These are phyloP conservation scores for Vanderwaltozyma tropicalis DNA, from an alignment of 805 yeast species.

Conservation along the genomic window DNA sequence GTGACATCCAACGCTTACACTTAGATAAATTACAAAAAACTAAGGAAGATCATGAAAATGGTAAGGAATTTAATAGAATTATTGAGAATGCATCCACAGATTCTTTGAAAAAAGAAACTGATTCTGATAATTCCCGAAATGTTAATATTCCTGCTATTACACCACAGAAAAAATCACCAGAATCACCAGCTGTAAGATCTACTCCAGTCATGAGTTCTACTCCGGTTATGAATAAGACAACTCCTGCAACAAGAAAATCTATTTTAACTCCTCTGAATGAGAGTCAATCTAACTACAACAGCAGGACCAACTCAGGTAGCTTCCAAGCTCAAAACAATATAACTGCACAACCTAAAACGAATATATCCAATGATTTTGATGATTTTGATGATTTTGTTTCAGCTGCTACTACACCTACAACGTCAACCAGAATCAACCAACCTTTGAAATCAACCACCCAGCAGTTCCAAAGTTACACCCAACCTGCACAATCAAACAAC, in stretches of 20 bases:
- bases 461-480: background rate
- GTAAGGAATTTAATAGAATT: slow-evolving; percentile 19
- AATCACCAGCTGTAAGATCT: no score
- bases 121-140: slow-evolving; percentile 16
- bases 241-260: no score
- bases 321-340: background rate
- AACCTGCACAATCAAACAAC: background rate
- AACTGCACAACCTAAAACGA: no score
- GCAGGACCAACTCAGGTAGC: slow-evolving; percentile 3
- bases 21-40: slow-evolving; percentile 25
- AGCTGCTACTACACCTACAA: slow-evolving; percentile 11
- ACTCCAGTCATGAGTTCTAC: background rate
- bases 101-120: slow-evolving; percentile 13
- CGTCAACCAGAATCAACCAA: background rate
- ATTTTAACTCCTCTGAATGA: no score
- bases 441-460: background rate
- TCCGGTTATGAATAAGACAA: no score
- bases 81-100: slow-evolving; percentile 13
- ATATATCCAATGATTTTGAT: slow-evolving; percentile 13
- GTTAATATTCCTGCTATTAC: slow-evolving; percentile 18
- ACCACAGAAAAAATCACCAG: slow-evolving; percentile 12
- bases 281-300: background rate
- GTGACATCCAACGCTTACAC: slow-evolving; percentile 36
- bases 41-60: slow-evolving; percentile 11
- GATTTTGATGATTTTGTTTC: slow-evolving; percentile 28